These are phyloP conservation scores for Toxicodendron radicans DNA, from an alignment of 345 rosid species.

Conservation along the genomic window DNA sequence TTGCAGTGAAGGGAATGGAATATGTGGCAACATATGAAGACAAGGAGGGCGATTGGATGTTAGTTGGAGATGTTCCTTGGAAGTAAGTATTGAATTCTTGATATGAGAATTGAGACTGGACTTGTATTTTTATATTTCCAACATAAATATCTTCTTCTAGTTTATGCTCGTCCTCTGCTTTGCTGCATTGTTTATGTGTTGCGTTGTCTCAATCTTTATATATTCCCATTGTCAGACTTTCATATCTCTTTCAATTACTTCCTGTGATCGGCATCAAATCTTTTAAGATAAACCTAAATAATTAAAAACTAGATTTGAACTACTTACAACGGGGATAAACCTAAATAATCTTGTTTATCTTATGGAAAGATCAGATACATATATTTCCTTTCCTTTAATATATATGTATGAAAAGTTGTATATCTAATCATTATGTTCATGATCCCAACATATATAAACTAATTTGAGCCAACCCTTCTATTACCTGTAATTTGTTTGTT, in stretches of 20 bases:
- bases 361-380: too few relatives aligned
- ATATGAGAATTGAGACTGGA: neutral
- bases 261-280: constrained; percentile 4
- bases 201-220: neutral
- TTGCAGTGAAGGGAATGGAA: constrained; percentile 13
- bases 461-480: neutral
- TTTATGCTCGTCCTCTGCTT: neutral
- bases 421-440: too few relatives aligned
- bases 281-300: neutral
- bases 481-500: too few relatives aligned
- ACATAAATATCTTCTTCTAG: neutral
- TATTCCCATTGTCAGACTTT: neutral
- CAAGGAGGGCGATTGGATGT: constrained; percentile 30
- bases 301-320: neutral
- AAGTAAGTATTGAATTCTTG: constrained; percentile 20
- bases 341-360: too few relatives aligned
- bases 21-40: constrained; percentile 30
- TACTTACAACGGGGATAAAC: too few relatives aligned
- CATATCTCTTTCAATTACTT: neutral
- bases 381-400: too few relatives aligned
- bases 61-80: constrained; percentile 34
- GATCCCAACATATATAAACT: neutral
- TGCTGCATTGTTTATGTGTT: neutral
- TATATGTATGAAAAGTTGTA: too few relatives aligned
- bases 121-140: neutral